Evolutionary conservation across 2,329 filamentous ascomycete genomes (phyloP).

Genomic region (Cladosporium phlei): DNA sequence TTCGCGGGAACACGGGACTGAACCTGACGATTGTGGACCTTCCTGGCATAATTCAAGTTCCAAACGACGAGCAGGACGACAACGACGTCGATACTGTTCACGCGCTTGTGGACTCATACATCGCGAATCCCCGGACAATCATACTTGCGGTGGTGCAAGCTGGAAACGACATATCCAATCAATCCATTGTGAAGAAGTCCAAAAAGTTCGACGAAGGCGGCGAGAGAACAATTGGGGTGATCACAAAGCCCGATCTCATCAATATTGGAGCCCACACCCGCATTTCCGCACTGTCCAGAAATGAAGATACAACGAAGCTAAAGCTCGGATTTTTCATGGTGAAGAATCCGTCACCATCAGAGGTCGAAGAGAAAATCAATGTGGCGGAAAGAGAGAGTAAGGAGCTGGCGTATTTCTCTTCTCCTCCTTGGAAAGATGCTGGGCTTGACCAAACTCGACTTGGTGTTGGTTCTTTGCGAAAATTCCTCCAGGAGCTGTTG

Average conservation of each 20-base stretch:
- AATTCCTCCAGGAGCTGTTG: not conserved
- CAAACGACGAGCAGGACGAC: slow-evolving; percentile 30
- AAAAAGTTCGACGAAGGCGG: slow-evolving; percentile 28
- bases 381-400: not conserved
- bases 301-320: slow-evolving; percentile 26
- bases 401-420: not conserved
- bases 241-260: slow-evolving; percentile 33
- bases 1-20: slow-evolving; percentile 17
- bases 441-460: not conserved
- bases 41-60: slow-evolving; percentile 21
- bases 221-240: slow-evolving; percentile 29
- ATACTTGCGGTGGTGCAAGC: slow-evolving; percentile 41
- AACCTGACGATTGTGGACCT: slow-evolving; percentile 26
- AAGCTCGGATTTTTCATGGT: slow-evolving; percentile 29
- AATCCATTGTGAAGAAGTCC: slow-evolving; percentile 38
- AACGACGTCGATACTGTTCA: slow-evolving; percentile 34
- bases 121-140: slow-evolving; percentile 34
- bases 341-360: slow-evolving; percentile 24
- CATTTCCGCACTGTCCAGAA: slow-evolving; percentile 26
- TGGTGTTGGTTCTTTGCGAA: not conserved
- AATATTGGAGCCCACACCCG: slow-evolving; percentile 21
- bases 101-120: slow-evolving; percentile 35
- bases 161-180: slow-evolving; percentile 39
- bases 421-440: not conserved
- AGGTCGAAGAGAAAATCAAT: not conserved